Conservation (phyloP, 2,329 filamentous ascomycete species). For the Ophiocordyceps camponoti-floridani region DNA sequence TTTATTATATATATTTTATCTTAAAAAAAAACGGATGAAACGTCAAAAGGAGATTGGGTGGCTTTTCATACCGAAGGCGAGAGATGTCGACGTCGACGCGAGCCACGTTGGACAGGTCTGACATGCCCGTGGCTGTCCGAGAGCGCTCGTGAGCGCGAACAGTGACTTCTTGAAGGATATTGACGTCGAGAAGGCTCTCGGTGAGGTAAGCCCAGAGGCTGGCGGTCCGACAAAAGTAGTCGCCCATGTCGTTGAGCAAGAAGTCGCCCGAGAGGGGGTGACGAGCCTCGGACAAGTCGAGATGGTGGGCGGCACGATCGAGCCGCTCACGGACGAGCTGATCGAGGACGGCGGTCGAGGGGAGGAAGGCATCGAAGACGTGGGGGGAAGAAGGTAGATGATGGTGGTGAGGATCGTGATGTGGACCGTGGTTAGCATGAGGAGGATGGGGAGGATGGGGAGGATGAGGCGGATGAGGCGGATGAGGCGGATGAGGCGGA, state of each 20-base stretch:
- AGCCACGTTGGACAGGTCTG: slow-evolving; percentile 12
- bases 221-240: slow-evolving; percentile 17
- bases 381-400: slow-evolving; percentile 7
- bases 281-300: slow-evolving; percentile 6
- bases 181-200: slow-evolving; percentile 13
- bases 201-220: slow-evolving; percentile 15
- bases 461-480: too few species aligned
- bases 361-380: slow-evolving; percentile 12
- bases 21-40: background rate
- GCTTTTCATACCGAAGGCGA: slow-evolving; percentile 16
- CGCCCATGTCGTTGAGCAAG: slow-evolving; percentile 16
- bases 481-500: too few species aligned
- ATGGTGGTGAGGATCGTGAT: too few species aligned
- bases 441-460: too few species aligned
- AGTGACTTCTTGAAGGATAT: slow-evolving; percentile 13
- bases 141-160: slow-evolving; percentile 11
- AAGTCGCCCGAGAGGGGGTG: slow-evolving; percentile 9
- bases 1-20: too few species aligned
- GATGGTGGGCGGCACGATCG: slow-evolving; percentile 7
- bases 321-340: slow-evolving; percentile 12
- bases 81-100: slow-evolving; percentile 14
- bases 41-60: background rate
- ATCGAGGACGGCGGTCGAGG: slow-evolving; percentile 6
- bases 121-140: slow-evolving; percentile 7
- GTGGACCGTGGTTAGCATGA: too few species aligned